Evolutionary conservation across 495 filamentous ascomycete genomes (phyloP).

Genomic region (Podospora comata): DNA sequence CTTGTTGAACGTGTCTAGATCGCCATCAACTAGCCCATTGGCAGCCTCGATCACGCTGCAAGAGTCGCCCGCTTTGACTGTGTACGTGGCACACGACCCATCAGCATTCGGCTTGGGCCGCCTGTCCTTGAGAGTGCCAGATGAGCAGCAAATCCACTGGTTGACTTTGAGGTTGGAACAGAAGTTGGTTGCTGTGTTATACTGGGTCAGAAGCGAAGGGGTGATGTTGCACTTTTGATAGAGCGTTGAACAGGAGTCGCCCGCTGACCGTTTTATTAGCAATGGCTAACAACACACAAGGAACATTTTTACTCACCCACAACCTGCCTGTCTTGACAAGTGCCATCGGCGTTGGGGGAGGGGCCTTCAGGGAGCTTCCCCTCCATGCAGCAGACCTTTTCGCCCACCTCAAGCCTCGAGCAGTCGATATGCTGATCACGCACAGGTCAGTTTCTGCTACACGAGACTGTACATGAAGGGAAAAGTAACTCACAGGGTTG

Average conservation of each 20-base stretch:
- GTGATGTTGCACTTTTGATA: slow-evolving; percentile 43
- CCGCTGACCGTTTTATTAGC: not conserved
- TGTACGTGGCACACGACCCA: slow-evolving; percentile 42
- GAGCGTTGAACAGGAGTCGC: slow-evolving; percentile 42
- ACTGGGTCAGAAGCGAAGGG: slow-evolving; percentile 36
- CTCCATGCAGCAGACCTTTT: not conserved
- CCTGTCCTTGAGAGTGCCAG: slow-evolving; percentile 37
- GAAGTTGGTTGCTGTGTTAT: slow-evolving; percentile 35
- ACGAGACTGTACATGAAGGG: no score
- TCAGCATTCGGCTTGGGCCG: slow-evolving; percentile 41
- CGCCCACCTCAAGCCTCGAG: not conserved
- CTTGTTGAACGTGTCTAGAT: slow-evolving; percentile 42
- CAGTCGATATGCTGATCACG: not conserved
- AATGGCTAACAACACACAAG: not conserved
- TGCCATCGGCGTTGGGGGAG: not conserved
- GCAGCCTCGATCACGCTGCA: slow-evolving; percentile 33
- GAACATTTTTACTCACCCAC: slow-evolving; percentile 11
- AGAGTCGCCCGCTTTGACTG: slow-evolving; percentile 33
- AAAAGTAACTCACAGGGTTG: no score
- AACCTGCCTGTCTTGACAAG: not conserved
- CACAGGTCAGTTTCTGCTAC: no score
- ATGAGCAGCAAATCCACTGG: slow-evolving; percentile 49
- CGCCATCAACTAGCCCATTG: slow-evolving; percentile 31
- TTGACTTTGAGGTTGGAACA: slow-evolving; percentile 36
- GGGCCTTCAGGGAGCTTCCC: not conserved